Percentiles rank a stretch among this genome's conserved stretches.
Conservation (phyloP, 306 rosid species). For the Gastrolobium villosum region DNA sequence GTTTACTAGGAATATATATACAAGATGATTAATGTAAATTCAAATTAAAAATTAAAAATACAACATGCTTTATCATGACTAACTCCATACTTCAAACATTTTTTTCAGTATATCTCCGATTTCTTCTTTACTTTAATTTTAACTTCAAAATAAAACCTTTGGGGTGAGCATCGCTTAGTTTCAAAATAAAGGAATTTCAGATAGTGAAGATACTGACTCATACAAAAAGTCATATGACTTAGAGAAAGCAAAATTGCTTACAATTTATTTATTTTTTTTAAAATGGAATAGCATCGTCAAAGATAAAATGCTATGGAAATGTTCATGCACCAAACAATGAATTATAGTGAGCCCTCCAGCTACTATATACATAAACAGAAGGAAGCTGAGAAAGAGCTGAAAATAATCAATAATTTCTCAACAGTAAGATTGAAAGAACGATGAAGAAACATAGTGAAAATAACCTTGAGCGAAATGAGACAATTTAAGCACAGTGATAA, state of each 20-base stretch:
- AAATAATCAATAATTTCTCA: background rate
- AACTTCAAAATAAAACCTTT: background rate
- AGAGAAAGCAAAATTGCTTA: background rate
- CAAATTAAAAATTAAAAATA: too few relatives aligned
- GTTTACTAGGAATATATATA: too few relatives aligned
- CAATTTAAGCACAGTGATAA: background rate
- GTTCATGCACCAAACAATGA: background rate
- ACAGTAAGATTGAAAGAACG: background rate
- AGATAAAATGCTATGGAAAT: background rate
- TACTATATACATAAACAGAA: background rate
- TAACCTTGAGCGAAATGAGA: background rate
- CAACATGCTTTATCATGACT: too few relatives aligned
- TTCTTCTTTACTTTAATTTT: background rate
- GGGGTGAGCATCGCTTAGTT: background rate
- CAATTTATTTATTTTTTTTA: background rate
- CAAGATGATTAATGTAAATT: too few relatives aligned
- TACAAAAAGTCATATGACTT: background rate
- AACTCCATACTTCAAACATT: too few relatives aligned
- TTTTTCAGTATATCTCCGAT: background rate
- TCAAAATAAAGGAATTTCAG: background rate
- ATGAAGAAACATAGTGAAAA: background rate
- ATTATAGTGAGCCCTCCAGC: background rate
- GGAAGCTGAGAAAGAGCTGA: background rate
- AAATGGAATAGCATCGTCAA: background rate
- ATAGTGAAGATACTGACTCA: too few relatives aligned